Evolutionary conservation across 2,329 filamentous ascomycete species (phyloP).

Genomic region (Penicillium sclerotigenum): DNA sequence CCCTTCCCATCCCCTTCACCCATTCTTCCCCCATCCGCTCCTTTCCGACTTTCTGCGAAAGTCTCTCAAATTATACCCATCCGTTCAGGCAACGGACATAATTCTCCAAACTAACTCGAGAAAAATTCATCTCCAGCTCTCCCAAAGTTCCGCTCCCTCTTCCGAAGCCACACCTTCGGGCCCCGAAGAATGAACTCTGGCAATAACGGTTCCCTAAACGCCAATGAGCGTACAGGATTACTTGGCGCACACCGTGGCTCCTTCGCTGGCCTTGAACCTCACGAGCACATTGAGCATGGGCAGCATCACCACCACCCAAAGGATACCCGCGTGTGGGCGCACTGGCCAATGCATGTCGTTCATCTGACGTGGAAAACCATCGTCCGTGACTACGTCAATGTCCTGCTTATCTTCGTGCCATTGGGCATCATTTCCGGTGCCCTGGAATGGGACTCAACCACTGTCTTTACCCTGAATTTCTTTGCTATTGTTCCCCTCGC

Average conservation of each 20-base stretch:
- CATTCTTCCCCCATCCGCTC: not conserved
- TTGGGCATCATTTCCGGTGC: constrained; percentile 61
- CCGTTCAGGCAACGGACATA: not conserved
- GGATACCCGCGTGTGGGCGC: constrained; percentile 37
- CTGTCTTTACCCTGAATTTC: constrained; percentile 63
- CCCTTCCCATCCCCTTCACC: not conserved
- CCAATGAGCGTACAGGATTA: constrained; percentile 37
- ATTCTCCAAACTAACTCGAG: not conserved
- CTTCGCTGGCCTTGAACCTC: constrained; percentile 18
- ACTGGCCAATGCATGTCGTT: constrained; percentile 39
- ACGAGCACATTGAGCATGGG: constrained; percentile 16
- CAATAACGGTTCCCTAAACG: constrained; percentile 31
- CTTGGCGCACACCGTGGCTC: constrained; percentile 23
- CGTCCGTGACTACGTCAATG: constrained; percentile 55
- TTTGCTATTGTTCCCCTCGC: constrained; percentile 63
- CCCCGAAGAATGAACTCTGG: constrained; percentile 31
- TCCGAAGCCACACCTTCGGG: constrained; percentile 33
- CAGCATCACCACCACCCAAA: constrained; percentile 32
- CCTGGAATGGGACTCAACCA: constrained; percentile 56
- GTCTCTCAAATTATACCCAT: not conserved
- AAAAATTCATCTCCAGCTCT: constrained; percentile 16
- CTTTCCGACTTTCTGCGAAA: constrained; percentile 3
- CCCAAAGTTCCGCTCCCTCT: constrained; percentile 27
- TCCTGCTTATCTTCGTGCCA: constrained; percentile 63
- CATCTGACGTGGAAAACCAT: constrained; percentile 46